Conservation (phyloP, 2,329 filamentous ascomycete species). For the Pseudonectria buxi region DNA sequence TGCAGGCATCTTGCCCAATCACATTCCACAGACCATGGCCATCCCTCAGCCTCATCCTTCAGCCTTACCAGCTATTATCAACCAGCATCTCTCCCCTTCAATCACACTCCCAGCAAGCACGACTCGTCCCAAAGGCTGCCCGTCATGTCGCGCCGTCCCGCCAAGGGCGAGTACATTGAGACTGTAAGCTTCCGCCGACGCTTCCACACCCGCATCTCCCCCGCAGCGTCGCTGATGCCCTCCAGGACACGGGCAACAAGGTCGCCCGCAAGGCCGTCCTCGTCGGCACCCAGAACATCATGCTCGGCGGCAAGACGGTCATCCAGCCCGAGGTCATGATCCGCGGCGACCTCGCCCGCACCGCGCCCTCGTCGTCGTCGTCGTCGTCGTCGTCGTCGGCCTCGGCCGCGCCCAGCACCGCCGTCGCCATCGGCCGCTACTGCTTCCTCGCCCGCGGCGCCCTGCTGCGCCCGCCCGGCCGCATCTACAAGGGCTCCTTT, state of each 20-base stretch:
- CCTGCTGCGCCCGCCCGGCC: constrained; percentile 74
- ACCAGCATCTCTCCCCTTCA: not conserved
- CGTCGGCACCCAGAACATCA: constrained; percentile 95
- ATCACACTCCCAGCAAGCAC: not conserved
- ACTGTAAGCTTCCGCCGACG: constrained; percentile 54
- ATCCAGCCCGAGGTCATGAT: constrained; percentile 95
- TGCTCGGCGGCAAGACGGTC: constrained; percentile 90
- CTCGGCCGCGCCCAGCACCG: constrained; percentile 48
- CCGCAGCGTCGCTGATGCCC: not conserved
- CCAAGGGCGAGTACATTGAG: constrained; percentile 93
- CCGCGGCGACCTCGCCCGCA: constrained; percentile 74
- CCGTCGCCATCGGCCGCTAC: constrained; percentile 85
- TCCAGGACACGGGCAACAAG: constrained; percentile 94
- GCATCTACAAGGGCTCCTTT: constrained; percentile 71
- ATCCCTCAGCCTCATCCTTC: not conserved
- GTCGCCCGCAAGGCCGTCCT: constrained; percentile 88
- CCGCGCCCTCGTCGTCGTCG: constrained; percentile 38
- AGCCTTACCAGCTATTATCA: constrained; percentile 4
- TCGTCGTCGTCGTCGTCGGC: constrained; percentile 27
- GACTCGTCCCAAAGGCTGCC: not conserved
- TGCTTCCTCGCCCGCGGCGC: constrained; percentile 78
- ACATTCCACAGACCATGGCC: not conserved
- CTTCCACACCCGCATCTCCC: not conserved
- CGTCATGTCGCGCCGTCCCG: constrained; percentile 67
- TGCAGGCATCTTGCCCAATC: too few relatives aligned